These are phyloP conservation scores for Trichoderma lentiforme DNA, from an alignment of 2,329 filamentous ascomycete genomes.

Conservation along the genomic window DNA sequence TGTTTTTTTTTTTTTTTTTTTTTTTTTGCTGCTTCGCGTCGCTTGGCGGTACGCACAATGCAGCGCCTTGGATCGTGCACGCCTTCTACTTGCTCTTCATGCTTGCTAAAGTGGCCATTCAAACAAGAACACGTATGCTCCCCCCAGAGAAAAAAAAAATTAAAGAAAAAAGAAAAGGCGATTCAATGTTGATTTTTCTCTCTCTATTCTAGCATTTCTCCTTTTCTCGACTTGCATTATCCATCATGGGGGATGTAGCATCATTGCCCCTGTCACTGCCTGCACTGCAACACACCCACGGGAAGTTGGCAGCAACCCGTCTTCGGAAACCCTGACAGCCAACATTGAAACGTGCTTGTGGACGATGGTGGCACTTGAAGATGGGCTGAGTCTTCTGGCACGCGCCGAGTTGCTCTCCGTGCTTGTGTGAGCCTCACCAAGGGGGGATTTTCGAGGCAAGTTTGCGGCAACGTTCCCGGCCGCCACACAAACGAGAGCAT, in stretches of 20 bases:
- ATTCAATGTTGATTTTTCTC: not conserved
- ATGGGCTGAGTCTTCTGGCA: not conserved
- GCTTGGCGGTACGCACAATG: not conserved
- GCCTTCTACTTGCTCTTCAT: not conserved
- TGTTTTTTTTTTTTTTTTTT: not conserved
- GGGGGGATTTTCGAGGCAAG: not conserved
- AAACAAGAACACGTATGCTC: not conserved
- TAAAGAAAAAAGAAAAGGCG: not conserved
- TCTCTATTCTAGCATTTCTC: not conserved
- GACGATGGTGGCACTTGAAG: not conserved
- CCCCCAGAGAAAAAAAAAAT: not conserved
- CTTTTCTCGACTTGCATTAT: not conserved
- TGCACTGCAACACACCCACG: conserved; percentile 12
- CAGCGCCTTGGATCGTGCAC: not conserved
- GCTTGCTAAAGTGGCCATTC: not conserved
- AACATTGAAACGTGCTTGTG: not conserved
- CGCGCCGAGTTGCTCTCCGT: not conserved
- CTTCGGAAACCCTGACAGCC: not conserved
- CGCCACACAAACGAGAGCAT: not conserved
- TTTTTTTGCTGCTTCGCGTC: not conserved
- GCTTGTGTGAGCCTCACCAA: not conserved
- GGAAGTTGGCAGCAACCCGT: not conserved
- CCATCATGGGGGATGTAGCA: not conserved
- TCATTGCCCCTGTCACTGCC: not conserved
- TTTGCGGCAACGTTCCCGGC: not conserved